Base-by-base conservation (phyloP, 108 stramenopile species). In the Cylindrotheca closterium region DNA sequence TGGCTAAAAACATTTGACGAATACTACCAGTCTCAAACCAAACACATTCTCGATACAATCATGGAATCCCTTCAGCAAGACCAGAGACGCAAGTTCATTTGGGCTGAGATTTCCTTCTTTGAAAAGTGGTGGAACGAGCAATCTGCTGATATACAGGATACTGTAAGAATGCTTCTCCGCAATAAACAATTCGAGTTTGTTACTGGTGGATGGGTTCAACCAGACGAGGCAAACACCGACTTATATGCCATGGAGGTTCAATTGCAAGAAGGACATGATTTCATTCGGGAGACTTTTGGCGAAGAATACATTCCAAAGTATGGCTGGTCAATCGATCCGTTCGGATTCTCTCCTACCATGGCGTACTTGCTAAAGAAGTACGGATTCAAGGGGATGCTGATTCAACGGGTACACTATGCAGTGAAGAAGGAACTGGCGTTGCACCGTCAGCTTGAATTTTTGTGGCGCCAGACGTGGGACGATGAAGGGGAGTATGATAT, bases 1-100 rank as follows among this genome's bases (percentile, higher is more conserved):
- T 85, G 84, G 84, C 65, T 85, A 71, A 81, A 85, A 60, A 85
- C 84, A 27, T 85, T 85, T 74, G 84, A 85, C 46, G 75, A 85
- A 3, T 85, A 81, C 64, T 85, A 81, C 60, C 84, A 72, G 52
- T 60, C 78, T 12, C 80, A 85, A 60, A 85, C 84, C 24, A 79
- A 70, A 51, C 48, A 65, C 42, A 85, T 85, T 53, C 22, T 85
- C n/a, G 63, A 70, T 5, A 65, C 56, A 26, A 78, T 81, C 46
- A 62, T 79, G 7, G 50, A 79, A 1, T 55, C 84, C 1, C 52
- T 85, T 19, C 21, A 42, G 17, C 46, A 73, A 34, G 71, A 85
- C 51, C 19, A 30, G 10, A 51, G 50, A 42, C 70, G 84, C 12
- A 85, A 60, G 25, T 85, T 85, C 56, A 85, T 85, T 51, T 85